Base-by-base conservation (phyloP, 2,329 filamentous ascomycete genomes). In the Ophiostoma australiae region DNA sequence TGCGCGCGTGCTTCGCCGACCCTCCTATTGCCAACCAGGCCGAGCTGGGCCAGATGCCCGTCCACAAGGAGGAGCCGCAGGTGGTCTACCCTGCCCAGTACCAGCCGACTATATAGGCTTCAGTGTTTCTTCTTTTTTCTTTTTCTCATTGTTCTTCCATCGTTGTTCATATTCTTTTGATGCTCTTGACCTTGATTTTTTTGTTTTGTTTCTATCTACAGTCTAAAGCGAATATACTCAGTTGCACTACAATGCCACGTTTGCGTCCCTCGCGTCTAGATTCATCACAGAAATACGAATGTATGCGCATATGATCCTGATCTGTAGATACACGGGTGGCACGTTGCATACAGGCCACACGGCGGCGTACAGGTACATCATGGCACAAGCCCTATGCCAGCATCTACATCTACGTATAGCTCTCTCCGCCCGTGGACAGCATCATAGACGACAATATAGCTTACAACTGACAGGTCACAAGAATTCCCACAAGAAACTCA, bases 1-100 rank as follows among this genome's bases (percentile, higher is more conserved):
- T 80, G 74, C 72, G 70, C 27, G 73, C 72, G 1, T 72, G 71
- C 69, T 37, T 72, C 27, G 13, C 52, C n/a, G 71, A 72, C 68
- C 37, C 33, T 13, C 44, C 39, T 7, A 48, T 39, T 20, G 13
- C 31, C 41, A 33, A 66, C 72, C 70, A 72, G 23, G 52, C 23
- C n/a, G 52, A 58, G 52, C 52, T 58, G 2, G 52, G 52, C n/a
- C 52, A 58, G n/a, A 58, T 58, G 1, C 52, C 52, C 52, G 52
- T 15, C 8, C 23, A 58, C n/a, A 58, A 58, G n/a, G 10, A 58
- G 52, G 52, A 58, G 52, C n/a, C 52, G 11, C 52, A 23, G 52
- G 52, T 27, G 8, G 52, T 27, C 52, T 58, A 58, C 11, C n/a
- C 52, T 58, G 8, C 52, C 10, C 52, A 58, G 52, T 27, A 58